These are phyloP conservation scores for Serendipita sp. DNA, from an alignment of 768 basidiomycete species.

Conservation along the genomic window DNA sequence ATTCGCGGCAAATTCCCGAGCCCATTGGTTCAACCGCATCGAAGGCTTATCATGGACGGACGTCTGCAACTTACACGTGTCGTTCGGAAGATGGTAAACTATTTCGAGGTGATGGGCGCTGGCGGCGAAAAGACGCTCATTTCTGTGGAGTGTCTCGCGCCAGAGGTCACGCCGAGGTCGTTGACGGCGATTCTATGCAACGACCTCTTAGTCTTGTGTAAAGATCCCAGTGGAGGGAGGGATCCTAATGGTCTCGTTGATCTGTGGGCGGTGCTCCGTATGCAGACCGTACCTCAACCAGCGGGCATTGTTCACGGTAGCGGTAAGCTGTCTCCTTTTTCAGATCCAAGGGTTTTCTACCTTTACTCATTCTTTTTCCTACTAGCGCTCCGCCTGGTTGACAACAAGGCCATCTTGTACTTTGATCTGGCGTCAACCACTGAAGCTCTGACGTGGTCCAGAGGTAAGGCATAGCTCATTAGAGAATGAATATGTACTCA, in stretches of 20 bases:
- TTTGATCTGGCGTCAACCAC: constrained; percentile 74
- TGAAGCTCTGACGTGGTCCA: constrained; percentile 78
- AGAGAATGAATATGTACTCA: not conserved
- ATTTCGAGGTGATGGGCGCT: constrained; percentile 64
- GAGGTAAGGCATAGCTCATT: constrained; percentile 36
- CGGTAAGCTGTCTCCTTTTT: constrained; percentile 27
- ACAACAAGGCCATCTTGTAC: constrained; percentile 83
- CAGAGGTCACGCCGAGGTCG: constrained; percentile 66
- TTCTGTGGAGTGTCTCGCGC: constrained; percentile 80
- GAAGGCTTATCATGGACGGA: constrained; percentile 89
- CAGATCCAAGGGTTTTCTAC: not conserved
- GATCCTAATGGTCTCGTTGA: constrained; percentile 66
- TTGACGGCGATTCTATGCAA: constrained; percentile 78
- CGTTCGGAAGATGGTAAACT: constrained; percentile 67
- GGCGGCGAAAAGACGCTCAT: constrained; percentile 66
- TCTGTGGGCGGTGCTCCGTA: constrained; percentile 89
- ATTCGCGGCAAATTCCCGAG: constrained; percentile 89
- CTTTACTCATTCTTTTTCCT: constrained; percentile 6
- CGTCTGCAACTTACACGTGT: constrained; percentile 72
- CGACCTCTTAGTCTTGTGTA: constrained; percentile 82
- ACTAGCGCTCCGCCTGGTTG: constrained; percentile 68
- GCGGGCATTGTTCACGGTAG: constrained; percentile 83
- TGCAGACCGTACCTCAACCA: constrained; percentile 85
- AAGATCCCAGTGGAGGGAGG: constrained; percentile 66
- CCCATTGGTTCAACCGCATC: constrained; percentile 95